A percentile compares a stretch with the other conserved stretches of the same genome.
phyloP scores from a whole-genome alignment of 2,329 filamentous ascomycete genomes.

The Penicillium olsonii region DNA sequence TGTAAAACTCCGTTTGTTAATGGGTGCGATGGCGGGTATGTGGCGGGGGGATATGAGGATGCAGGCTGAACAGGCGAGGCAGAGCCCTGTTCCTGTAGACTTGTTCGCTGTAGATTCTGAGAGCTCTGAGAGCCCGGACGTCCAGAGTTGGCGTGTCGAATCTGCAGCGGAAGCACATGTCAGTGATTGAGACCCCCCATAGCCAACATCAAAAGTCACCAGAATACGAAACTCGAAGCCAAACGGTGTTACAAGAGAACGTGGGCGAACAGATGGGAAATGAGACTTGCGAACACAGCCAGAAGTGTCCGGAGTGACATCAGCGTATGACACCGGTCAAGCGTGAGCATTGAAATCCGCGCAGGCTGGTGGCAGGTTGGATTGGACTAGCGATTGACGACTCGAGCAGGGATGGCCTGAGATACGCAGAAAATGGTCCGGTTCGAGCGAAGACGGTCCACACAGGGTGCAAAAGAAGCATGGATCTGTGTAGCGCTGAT shows the following conservation, averaged over 20 bases:
- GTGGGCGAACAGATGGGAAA: constrained; percentile 15
- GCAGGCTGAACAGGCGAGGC: constrained; percentile 65
- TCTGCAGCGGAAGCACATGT: constrained; percentile 26
- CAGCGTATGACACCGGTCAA: constrained; percentile 9
- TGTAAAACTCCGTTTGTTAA: constrained; percentile 48
- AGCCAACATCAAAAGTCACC: constrained; percentile 2
- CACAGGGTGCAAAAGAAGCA: constrained; percentile 21
- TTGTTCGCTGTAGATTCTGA: constrained; percentile 33
- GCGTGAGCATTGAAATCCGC: constrained; percentile 15
- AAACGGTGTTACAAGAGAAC: constrained; percentile 24
- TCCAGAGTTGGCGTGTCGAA: constrained; percentile 33
- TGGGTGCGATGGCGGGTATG: constrained; percentile 33
- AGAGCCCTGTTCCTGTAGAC: constrained; percentile 45
- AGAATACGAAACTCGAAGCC: constrained; percentile 13
- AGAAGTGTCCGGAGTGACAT: constrained; percentile 21
- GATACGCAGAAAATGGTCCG: constrained; percentile 19
- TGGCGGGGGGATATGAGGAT: constrained; percentile 29
- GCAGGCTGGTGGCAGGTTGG: constrained; percentile 12
- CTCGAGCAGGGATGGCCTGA: constrained; percentile 24
- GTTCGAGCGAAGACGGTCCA: constrained; percentile 21
- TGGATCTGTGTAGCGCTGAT: constrained; percentile 24
- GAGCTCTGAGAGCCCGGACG: constrained; percentile 34
- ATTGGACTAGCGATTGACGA: constrained; percentile 13
- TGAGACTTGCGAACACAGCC: constrained; percentile 18
- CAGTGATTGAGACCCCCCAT: constrained; percentile 15